These are phyloP conservation scores for Diaporthe amygdali DNA, from an alignment of 2,329 filamentous ascomycete genomes.

Conservation along the genomic window DNA sequence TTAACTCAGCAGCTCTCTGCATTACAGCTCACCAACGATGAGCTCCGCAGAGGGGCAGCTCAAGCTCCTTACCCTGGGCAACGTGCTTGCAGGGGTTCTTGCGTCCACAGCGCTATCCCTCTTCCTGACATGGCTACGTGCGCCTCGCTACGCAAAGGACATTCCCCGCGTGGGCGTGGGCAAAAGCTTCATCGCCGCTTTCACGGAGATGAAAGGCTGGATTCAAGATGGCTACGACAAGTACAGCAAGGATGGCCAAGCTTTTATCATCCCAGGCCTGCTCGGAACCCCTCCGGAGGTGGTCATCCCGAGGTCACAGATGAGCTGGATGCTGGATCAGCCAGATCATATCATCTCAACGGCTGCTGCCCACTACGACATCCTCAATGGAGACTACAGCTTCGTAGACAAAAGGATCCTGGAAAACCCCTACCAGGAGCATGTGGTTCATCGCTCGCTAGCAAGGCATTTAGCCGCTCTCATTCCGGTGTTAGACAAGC, in stretches of 20 bases:
- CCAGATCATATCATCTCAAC: constrained; percentile 50
- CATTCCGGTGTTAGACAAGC: constrained; percentile 46
- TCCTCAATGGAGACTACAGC: constrained; percentile 46
- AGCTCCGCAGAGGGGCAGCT: background rate
- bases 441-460: constrained; percentile 50
- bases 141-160: constrained; percentile 13
- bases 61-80: constrained; percentile 1
- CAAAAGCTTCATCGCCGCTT: constrained; percentile 4
- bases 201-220: constrained; percentile 15
- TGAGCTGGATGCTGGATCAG: constrained; percentile 52
- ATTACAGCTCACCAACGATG: background rate
- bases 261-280: constrained; percentile 48
- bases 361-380: constrained; percentile 45
- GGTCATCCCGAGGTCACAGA: constrained; percentile 48
- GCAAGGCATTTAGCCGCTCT: constrained; percentile 44
- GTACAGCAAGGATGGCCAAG: constrained; percentile 46
- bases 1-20: no score
- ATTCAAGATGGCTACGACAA: constrained; percentile 27
- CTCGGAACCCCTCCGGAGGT: constrained; percentile 48
- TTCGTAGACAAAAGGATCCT: constrained; percentile 44
- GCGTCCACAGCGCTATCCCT: background rate
- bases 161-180: constrained; percentile 15
- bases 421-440: constrained; percentile 44
- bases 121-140: constrained; percentile 11
- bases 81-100: background rate